These are phyloP conservation scores for Amaranthus hypochondriacus DNA, from an alignment of 148 eudicot species.

Conservation along the genomic window DNA sequence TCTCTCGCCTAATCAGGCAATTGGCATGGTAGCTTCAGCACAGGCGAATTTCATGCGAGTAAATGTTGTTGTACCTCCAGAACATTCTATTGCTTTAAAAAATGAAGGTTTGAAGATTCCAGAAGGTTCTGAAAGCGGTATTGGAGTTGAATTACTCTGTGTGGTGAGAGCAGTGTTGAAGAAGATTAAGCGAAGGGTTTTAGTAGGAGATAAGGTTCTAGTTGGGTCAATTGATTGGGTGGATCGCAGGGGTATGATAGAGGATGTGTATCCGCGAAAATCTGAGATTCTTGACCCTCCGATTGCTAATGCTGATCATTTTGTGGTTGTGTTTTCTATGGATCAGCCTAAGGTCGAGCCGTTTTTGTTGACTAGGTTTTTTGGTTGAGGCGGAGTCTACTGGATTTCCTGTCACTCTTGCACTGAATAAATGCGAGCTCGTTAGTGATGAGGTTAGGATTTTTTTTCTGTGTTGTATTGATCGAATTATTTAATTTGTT, in stretches of 20 bases:
- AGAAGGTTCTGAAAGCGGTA: slow-evolving; percentile 18
- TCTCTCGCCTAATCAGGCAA: slow-evolving; percentile 58
- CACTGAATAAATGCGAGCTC: slow-evolving; percentile 81
- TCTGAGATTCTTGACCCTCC: slow-evolving; percentile 82
- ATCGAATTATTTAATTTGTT: neutral
- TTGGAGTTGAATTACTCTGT: slow-evolving; percentile 63
- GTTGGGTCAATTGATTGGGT: slow-evolving; percentile 91
- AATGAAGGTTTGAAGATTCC: slow-evolving; percentile 9
- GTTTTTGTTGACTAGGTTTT: slow-evolving; percentile 71
- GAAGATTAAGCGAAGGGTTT: slow-evolving; percentile 81
- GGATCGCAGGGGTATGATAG: slow-evolving; percentile 81
- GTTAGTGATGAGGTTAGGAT: slow-evolving; percentile 54
- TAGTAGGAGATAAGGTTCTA: slow-evolving; percentile 86
- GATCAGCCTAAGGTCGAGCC: slow-evolving; percentile 77
- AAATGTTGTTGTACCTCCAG: slow-evolving; percentile 32
- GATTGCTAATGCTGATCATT: slow-evolving; percentile 85
- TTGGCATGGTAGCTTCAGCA: slow-evolving; percentile 65
- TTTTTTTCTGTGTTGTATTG: neutral
- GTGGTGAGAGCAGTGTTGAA: slow-evolving; percentile 87
- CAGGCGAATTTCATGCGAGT: slow-evolving; percentile 98
- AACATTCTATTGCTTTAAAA: neutral
- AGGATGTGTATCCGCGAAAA: slow-evolving; percentile 64
- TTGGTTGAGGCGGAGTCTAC: slow-evolving; percentile 87
- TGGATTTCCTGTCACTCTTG: slow-evolving; percentile 68
- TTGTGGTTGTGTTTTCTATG: slow-evolving; percentile 69